phyloP scores from a whole-genome alignment of 1,139 yeast genomes.

The Sugiyamaella grinbergsii region DNA sequence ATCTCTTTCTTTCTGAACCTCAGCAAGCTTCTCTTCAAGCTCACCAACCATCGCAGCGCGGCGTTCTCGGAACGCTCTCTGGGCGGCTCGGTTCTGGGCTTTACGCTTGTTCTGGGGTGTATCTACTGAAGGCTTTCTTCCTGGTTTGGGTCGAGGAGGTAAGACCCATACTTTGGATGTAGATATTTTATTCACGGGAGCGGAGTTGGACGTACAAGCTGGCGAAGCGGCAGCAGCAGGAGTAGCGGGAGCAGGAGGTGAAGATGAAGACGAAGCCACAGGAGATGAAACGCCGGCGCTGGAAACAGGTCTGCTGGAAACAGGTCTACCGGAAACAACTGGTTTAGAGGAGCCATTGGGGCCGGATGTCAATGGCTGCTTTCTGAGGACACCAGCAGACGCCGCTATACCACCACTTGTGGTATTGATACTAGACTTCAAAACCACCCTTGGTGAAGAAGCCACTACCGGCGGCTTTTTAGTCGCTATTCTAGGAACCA shows the following conservation, averaged over 20 bases:
- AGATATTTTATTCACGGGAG: conserved; percentile 29
- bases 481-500: conserved; percentile 6
- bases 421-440: neutral
- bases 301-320: neutral
- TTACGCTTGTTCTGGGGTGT: conserved; percentile 60
- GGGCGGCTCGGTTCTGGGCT: conserved; percentile 95
- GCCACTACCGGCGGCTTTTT: conserved; percentile 14
- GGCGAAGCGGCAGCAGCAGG: conserved; percentile 19
- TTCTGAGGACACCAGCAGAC: neutral
- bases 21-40: conserved; percentile 57
- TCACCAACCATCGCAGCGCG: conserved; percentile 64
- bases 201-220: conserved; percentile 9
- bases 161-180: conserved; percentile 90
- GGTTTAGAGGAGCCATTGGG: too few species aligned
- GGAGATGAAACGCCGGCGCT: neutral
- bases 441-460: conserved; percentile 8
- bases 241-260: conserved; percentile 13
- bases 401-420: neutral
- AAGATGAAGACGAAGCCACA: neutral
- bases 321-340: too few species aligned
- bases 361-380: too few species aligned
- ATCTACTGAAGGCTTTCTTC: conserved; percentile 78
- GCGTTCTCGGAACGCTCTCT: conserved; percentile 84
- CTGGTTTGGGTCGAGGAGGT: conserved; percentile 91
- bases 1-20: conserved; percentile 59